A percentile compares a stretch with the other conserved stretches of the same genome.
phyloP scores from a whole-genome alignment of 345 rosid species.

The Odontarrhena argentea region DNA sequence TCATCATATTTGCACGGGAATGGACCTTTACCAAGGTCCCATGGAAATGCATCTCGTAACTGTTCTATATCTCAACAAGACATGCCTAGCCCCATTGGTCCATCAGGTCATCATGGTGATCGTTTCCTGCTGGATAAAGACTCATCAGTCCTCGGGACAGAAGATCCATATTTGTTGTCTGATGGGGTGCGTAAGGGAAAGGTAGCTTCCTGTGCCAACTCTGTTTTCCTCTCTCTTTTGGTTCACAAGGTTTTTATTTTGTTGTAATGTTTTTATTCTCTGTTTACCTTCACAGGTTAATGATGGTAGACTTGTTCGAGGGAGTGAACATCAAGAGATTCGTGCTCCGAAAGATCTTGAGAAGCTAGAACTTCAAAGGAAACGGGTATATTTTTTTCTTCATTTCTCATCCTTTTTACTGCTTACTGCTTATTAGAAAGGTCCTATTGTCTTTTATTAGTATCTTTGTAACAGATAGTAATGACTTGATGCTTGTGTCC shows the following conservation, averaged over 20 bases:
- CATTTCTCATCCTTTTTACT: not conserved
- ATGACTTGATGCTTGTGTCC: conserved; percentile 36
- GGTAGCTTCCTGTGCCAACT: conserved; percentile 37
- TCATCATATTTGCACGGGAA: conserved; percentile 58
- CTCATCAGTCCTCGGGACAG: conserved; percentile 48
- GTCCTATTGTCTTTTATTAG: conserved; percentile 15
- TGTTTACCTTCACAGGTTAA: conserved; percentile 57
- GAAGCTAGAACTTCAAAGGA: conserved; percentile 67
- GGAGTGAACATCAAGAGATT: conserved; percentile 67
- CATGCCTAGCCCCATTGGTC: conserved; percentile 51
- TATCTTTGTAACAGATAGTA: conserved; percentile 23
- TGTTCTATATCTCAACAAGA: conserved; percentile 65
- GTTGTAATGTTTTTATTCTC: conserved; percentile 21
- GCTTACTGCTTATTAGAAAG: not conserved
- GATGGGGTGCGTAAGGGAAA: conserved; percentile 43
- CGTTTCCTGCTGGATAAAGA: conserved; percentile 52
- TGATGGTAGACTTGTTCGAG: conserved; percentile 66
- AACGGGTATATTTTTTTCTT: conserved; percentile 56
- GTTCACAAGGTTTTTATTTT: conserved; percentile 2
- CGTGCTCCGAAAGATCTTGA: conserved; percentile 76
- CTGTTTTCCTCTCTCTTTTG: conserved; percentile 22
- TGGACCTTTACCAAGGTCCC: conserved; percentile 57
- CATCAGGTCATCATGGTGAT: conserved; percentile 63
- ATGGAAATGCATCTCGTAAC: conserved; percentile 58
- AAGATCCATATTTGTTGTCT: conserved; percentile 39